A percentile compares a stretch with the other conserved stretches of the same genome.
These are phyloP conservation scores for Wickerhamiella brachini DNA, from an alignment of 805 yeast genomes.

Conservation along the genomic window DNA sequence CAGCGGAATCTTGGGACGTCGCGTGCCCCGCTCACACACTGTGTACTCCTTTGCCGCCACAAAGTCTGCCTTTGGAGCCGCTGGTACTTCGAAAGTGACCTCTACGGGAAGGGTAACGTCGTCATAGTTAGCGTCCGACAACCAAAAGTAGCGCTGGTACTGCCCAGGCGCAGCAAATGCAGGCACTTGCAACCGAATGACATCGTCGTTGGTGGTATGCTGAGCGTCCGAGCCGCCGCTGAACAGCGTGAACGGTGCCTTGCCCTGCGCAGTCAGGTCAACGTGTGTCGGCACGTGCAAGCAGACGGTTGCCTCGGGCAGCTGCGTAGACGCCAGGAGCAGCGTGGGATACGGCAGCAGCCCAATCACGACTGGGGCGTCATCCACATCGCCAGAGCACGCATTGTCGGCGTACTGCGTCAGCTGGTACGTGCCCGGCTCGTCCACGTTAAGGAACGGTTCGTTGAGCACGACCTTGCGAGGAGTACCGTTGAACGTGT, in stretches of 20 bases:
- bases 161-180: conserved; percentile 6
- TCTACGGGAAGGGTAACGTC: background rate
- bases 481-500: conserved; percentile 9
- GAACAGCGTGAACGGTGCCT: conserved; percentile 17
- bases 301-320: conserved; percentile 4
- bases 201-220: conserved; percentile 3
- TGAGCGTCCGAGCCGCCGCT: conserved; percentile 14
- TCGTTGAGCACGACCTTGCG: background rate
- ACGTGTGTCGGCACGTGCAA: background rate
- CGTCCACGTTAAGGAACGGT: conserved; percentile 23
- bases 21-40: conserved; percentile 29
- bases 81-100: background rate
- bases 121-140: conserved; percentile 13
- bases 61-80: conserved; percentile 37
- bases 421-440: conserved; percentile 37
- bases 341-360: conserved; percentile 36
- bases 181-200: background rate
- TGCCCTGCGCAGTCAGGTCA: conserved; percentile 10
- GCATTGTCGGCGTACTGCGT: conserved; percentile 34
- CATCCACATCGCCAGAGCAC: conserved; percentile 36
- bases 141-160: conserved; percentile 14
- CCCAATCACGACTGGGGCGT: conserved; percentile 28
- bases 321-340: conserved; percentile 25
- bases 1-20: conserved; percentile 38
- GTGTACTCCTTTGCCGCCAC: conserved; percentile 35